These are phyloP conservation scores for Xylaria grammica DNA, from an alignment of 495 filamentous ascomycete genomes.

Conservation along the genomic window DNA sequence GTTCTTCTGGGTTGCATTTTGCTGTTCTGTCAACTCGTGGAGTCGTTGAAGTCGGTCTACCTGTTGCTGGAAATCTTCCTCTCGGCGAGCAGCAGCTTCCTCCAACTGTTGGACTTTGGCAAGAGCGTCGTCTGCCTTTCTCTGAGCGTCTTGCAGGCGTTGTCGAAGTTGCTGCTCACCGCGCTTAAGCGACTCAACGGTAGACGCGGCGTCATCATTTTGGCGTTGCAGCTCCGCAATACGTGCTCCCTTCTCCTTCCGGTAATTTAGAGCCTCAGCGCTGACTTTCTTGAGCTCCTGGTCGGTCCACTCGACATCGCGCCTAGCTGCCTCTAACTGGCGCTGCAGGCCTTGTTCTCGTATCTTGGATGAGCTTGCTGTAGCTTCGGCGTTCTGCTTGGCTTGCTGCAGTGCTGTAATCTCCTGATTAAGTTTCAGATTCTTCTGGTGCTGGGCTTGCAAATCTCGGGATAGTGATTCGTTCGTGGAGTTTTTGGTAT, in stretches of 20 bases:
- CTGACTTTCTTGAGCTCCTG: constrained; percentile 87
- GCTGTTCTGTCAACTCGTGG: constrained; percentile 82
- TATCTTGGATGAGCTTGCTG: constrained; percentile 78
- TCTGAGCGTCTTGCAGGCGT: constrained; percentile 80
- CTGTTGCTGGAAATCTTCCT: constrained; percentile 83
- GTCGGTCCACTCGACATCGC: constrained; percentile 91
- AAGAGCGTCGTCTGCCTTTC: constrained; percentile 84
- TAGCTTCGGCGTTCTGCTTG: constrained; percentile 77
- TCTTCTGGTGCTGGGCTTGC: constrained; percentile 84
- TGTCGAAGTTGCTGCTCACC: constrained; percentile 80
- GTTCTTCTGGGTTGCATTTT: constrained; percentile 77
- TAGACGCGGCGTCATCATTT: constrained; percentile 80
- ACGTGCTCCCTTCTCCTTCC: constrained; percentile 90
- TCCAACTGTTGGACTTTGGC: constrained; percentile 80
- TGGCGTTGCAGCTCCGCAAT: constrained; percentile 86
- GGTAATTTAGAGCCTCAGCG: constrained; percentile 83
- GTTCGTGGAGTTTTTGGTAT: constrained; percentile 86
- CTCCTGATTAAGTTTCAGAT: constrained; percentile 78
- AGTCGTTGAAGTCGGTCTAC: constrained; percentile 79
- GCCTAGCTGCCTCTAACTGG: constrained; percentile 83
- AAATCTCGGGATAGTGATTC: constrained; percentile 86
- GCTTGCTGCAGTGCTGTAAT: constrained; percentile 79
- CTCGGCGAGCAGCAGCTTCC: constrained; percentile 75
- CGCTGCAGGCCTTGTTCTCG: constrained; percentile 86
- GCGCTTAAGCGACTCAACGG: constrained; percentile 74